Conservation (phyloP, 1,139 yeast species). For the Yamadazyma epiphylla region DNA sequence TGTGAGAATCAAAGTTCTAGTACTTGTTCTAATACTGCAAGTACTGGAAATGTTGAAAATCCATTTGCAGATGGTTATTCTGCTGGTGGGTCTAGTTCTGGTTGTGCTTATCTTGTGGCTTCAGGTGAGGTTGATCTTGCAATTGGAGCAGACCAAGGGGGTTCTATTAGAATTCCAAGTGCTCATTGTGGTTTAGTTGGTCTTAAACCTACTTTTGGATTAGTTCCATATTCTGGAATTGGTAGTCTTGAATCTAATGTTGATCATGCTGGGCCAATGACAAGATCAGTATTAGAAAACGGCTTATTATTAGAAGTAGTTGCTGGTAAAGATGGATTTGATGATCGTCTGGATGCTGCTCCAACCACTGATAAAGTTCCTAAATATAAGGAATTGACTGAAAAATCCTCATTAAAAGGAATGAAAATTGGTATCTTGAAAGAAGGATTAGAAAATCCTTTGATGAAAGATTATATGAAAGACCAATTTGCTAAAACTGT, state of each 20-base stretch:
- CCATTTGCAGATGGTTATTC: conserved; percentile 13
- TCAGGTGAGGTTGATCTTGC: conserved; percentile 11
- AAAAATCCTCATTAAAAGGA: conserved; percentile 47
- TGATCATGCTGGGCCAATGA: conserved; percentile 14
- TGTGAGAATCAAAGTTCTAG: conserved; percentile 34
- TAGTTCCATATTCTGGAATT: conserved; percentile 14
- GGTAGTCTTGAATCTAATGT: conserved; percentile 13
- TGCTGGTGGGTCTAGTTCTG: conserved; percentile 13
- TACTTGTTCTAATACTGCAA: conserved; percentile 29
- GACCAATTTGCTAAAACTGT: conserved; percentile 26
- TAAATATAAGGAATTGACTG: conserved; percentile 15
- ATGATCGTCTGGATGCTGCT: conserved; percentile 21
- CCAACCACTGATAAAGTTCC: conserved; percentile 38
- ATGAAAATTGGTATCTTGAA: conserved; percentile 33
- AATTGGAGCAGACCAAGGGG: conserved; percentile 15
- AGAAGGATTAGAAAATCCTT: conserved; percentile 27
- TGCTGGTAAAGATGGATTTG: conserved; percentile 31
- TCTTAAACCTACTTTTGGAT: conserved; percentile 14
- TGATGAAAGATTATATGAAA: conserved; percentile 23
- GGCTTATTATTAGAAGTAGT: conserved; percentile 23
- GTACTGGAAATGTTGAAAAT: conserved; percentile 18
- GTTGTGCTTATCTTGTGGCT: conserved; percentile 13
- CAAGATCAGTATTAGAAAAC: conserved; percentile 25
- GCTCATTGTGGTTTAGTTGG: conserved; percentile 15
- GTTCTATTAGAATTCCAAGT: conserved; percentile 12